These are phyloP conservation scores for Darksidea phi DNA, from an alignment of 495 filamentous ascomycete genomes.

Conservation along the genomic window DNA sequence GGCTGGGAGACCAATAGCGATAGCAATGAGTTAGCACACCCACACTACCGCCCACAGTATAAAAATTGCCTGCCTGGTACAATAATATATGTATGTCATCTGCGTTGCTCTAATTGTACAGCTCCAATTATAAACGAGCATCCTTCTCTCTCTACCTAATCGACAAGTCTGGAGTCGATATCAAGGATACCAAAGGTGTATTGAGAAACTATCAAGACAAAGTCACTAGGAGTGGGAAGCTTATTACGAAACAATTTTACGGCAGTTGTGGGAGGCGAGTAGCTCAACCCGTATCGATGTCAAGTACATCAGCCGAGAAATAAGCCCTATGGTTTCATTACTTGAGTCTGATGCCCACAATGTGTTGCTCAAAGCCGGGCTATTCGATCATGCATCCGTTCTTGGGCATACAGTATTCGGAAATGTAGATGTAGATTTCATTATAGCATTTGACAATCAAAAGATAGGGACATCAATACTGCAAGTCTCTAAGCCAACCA, in stretches of 20 bases:
- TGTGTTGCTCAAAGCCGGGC: conserved; percentile 13
- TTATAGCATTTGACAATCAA: not conserved
- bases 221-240: conserved; percentile 25
- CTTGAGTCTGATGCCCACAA: not conserved
- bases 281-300: not conserved
- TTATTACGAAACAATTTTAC: conserved; percentile 19
- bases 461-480: not conserved
- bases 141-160: conserved; percentile 15
- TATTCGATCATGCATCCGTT: conserved; percentile 12
- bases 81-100: not conserved
- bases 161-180: conserved; percentile 3
- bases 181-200: conserved; percentile 10
- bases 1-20: too few species aligned
- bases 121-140: conserved; percentile 23
- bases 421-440: not conserved
- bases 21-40: too few species aligned
- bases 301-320: not conserved
- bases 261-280: conserved; percentile 24
- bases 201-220: conserved; percentile 21
- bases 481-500: too few species aligned
- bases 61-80: not conserved
- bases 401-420: conserved; percentile 2
- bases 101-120: not conserved
- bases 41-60: too few species aligned
- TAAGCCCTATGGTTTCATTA: conserved; percentile 18